Conservation (phyloP, 441 rosid species). For the Eutrema salsugineum region DNA sequence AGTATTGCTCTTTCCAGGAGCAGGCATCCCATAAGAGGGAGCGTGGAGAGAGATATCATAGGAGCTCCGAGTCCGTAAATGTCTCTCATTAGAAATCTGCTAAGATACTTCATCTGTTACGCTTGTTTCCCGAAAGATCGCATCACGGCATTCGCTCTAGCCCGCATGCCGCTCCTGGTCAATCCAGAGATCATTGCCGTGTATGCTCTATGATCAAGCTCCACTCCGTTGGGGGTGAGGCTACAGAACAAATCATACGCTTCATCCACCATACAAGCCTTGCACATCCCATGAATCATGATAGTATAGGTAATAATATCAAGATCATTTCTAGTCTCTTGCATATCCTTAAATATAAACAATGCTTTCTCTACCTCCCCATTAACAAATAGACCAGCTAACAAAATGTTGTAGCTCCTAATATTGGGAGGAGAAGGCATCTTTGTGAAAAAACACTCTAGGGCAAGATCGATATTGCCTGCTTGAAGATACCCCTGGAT, state of each 20-base stretch:
- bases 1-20: slow-evolving; percentile 40
- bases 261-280: slow-evolving; percentile 22
- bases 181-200: slow-evolving; percentile 34
- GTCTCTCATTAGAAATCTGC: neutral
- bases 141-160: slow-evolving; percentile 8
- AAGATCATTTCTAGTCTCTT: slow-evolving; percentile 18
- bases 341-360: neutral
- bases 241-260: slow-evolving; percentile 25
- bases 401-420: slow-evolving; percentile 28
- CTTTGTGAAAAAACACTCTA: neutral
- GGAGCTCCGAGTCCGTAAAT: slow-evolving; percentile 42
- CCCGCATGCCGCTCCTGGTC: slow-evolving; percentile 23
- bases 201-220: slow-evolving; percentile 23
- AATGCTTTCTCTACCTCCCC: slow-evolving; percentile 9
- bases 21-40: slow-evolving; percentile 49
- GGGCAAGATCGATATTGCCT: neutral
- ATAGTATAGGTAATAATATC: slow-evolving; percentile 27
- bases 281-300: slow-evolving; percentile 36
- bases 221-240: slow-evolving; percentile 8
- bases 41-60: slow-evolving; percentile 36
- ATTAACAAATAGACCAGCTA: slow-evolving; percentile 34
- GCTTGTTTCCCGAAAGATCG: neutral
- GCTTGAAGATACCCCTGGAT: slow-evolving; percentile 18
- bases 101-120: slow-evolving; percentile 10
- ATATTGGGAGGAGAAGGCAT: slow-evolving; percentile 29